Conservation (phyloP, 495 filamentous ascomycete species). For the Staphylotrichum tortipilum region DNA sequence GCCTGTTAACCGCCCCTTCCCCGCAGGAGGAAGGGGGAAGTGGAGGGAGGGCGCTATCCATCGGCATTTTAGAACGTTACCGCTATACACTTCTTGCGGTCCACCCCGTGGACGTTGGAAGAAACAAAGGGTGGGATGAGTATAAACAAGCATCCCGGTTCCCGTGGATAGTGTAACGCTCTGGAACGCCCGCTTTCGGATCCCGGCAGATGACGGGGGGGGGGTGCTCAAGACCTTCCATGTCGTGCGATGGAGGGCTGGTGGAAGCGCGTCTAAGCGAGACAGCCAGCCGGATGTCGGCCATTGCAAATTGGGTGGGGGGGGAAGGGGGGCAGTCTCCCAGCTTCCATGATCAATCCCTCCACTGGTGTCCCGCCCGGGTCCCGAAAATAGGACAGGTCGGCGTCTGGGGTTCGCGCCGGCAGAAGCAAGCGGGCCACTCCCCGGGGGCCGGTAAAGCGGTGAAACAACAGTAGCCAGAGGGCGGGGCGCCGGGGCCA, state of each 20-base stretch:
- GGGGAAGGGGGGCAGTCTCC: not conserved
- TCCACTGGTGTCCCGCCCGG: no score
- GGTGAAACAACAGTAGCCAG: slow-evolving; percentile 8
- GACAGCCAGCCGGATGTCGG: not conserved
- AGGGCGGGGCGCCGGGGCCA: no score
- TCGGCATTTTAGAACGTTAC: slow-evolving; percentile 5
- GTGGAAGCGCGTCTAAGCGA: not conserved
- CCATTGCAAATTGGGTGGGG: not conserved
- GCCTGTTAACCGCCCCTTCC: not conserved
- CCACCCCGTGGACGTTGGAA: no score
- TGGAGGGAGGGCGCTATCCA: slow-evolving; percentile 1
- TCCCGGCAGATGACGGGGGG: slow-evolving; percentile 12
- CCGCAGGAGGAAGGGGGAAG: no score
- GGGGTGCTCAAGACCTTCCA: not conserved
- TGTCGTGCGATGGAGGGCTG: not conserved
- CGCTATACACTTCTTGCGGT: not conserved
- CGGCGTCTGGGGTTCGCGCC: no score
- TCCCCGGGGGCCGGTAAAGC: not conserved
- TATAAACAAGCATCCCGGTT: slow-evolving; percentile 6
- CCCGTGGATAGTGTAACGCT: slow-evolving; percentile 5
- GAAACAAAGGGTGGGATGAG: not conserved
- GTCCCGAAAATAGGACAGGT: no score
- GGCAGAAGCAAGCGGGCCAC: not conserved
- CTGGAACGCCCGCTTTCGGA: slow-evolving; percentile 4
- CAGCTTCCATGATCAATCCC: not conserved